These are phyloP conservation scores for Colletotrichum lentis DNA, from an alignment of 2,329 filamentous ascomycete species.

Conservation along the genomic window DNA sequence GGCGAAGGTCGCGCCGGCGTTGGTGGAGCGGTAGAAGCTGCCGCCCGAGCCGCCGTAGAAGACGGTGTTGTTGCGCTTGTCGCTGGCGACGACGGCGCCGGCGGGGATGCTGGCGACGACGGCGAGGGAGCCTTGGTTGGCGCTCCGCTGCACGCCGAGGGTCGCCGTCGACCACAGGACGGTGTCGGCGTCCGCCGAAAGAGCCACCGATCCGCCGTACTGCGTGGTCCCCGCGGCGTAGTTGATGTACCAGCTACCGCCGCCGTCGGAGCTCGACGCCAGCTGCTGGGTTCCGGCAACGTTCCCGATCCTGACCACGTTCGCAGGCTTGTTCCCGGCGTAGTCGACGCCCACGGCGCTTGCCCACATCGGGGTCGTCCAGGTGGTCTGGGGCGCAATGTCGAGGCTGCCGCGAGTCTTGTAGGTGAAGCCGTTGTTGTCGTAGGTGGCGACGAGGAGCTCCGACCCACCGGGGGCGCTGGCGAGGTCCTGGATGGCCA, in stretches of 20 bases:
- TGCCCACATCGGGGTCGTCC: constrained; percentile 58
- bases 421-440: constrained; percentile 63
- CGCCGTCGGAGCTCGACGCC: constrained; percentile 60
- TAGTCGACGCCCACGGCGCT: constrained; percentile 59
- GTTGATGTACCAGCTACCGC: constrained; percentile 58
- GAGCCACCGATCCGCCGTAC: constrained; percentile 57
- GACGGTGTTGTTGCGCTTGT: constrained; percentile 61
- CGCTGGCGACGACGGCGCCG: constrained; percentile 60
- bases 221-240: constrained; percentile 54
- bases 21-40: constrained; percentile 61
- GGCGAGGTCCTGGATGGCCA: constrained; percentile 58
- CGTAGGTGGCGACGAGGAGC: constrained; percentile 60
- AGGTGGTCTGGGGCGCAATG: constrained; percentile 54
- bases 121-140: constrained; percentile 53
- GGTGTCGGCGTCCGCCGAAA: constrained; percentile 60
- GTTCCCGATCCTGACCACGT: constrained; percentile 61
- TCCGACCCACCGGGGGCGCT: constrained; percentile 61
- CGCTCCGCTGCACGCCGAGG: constrained; percentile 54
- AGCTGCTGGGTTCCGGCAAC: constrained; percentile 53
- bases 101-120: constrained; percentile 56
- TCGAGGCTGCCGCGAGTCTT: constrained; percentile 48
- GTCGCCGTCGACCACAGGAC: constrained; percentile 57
- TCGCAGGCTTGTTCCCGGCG: constrained; percentile 55
- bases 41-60: constrained; percentile 61
- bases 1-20: constrained; percentile 58